A percentile compares a stretch with the other conserved stretches of the same genome.
These are phyloP conservation scores for Azolla pinnata DNA, from an alignment of 75 land plant species.

Conservation along the genomic window DNA sequence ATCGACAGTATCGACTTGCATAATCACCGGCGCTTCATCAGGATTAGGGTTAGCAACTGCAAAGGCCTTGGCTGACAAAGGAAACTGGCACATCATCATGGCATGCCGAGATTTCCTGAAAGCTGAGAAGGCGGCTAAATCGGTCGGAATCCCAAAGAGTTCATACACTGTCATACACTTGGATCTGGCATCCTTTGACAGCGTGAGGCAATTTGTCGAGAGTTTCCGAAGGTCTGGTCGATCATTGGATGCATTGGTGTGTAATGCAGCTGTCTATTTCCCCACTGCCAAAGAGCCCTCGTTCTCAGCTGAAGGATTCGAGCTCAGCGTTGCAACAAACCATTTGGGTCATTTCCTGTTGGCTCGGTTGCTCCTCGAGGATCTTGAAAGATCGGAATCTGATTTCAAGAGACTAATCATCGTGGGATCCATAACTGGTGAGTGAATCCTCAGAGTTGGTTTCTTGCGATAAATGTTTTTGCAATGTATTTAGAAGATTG, in stretches of 20 bases:
- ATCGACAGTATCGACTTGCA: constrained; percentile 53
- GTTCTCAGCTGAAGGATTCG: constrained; percentile 90
- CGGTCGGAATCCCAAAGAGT: constrained; percentile 76
- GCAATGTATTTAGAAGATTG: no score
- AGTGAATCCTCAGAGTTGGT: no score
- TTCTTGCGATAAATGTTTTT: no score
- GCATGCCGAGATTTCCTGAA: constrained; percentile 98
- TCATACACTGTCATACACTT: constrained; percentile 92
- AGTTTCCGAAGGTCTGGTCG: constrained; percentile 59
- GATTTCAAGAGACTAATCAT: constrained; percentile 71
- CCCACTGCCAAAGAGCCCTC: constrained; percentile 91
- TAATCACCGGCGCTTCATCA: constrained; percentile 93
- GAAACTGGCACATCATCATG: constrained; percentile 89
- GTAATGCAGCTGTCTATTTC: constrained; percentile 96
- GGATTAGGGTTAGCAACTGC: constrained; percentile 96
- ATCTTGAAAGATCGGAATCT: constrained; percentile 55
- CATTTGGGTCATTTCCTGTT: constrained; percentile 95
- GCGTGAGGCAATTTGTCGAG: constrained; percentile 83
- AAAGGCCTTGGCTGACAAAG: constrained; percentile 78
- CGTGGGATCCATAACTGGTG: constrained; percentile 96
- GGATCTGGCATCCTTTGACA: constrained; percentile 91
- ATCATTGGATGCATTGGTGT: constrained; percentile 84
- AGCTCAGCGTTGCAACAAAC: constrained; percentile 92
- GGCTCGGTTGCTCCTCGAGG: constrained; percentile 63
- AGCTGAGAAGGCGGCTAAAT: constrained; percentile 81